phyloP scores from a whole-genome alignment of 1,139 yeast species.

The Protomyces macrosporus region DNA sequence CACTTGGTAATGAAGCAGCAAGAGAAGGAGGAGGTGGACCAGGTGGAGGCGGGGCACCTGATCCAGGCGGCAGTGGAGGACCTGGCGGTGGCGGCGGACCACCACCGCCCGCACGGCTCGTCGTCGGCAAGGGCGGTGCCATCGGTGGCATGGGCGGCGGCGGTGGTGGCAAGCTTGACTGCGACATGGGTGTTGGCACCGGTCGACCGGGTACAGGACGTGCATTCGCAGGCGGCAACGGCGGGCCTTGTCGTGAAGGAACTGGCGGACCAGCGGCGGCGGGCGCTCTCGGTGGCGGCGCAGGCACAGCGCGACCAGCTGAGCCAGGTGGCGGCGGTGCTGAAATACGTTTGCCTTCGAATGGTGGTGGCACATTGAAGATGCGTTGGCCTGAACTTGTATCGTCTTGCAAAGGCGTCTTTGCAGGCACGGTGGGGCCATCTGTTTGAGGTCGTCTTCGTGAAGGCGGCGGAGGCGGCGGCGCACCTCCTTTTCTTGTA shows the following conservation, averaged over 20 bases:
- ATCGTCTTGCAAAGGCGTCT: conserved; percentile 5
- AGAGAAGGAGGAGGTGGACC: conserved; percentile 34
- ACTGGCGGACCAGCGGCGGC: conserved; percentile 37
- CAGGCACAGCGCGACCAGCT: conserved; percentile 33
- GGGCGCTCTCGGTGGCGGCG: background rate
- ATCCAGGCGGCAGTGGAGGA: background rate
- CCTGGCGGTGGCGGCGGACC: conserved; percentile 10
- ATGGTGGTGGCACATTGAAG: conserved; percentile 33
- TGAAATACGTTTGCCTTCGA: conserved; percentile 23
- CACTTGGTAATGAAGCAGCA: conserved; percentile 43
- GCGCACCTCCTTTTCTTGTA: conserved; percentile 26
- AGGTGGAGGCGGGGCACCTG: conserved; percentile 30
- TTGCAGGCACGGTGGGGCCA: conserved; percentile 21
- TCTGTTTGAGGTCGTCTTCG: conserved; percentile 21
- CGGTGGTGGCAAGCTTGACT: conserved; percentile 29
- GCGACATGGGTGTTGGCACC: conserved; percentile 25
- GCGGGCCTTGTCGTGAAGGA: conserved; percentile 23
- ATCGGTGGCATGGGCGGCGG: conserved; percentile 35
- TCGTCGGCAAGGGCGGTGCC: conserved; percentile 19
- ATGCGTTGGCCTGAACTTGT: conserved; percentile 2
- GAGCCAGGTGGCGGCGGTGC: conserved; percentile 35
- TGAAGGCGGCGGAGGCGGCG: conserved; percentile 31
- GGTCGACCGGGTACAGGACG: conserved; percentile 7
- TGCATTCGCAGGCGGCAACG: conserved; percentile 21
- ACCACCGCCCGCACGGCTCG: background rate